Base-by-base conservation (phyloP, 2,329 filamentous ascomycete genomes). In the Myotisia sp. region DNA sequence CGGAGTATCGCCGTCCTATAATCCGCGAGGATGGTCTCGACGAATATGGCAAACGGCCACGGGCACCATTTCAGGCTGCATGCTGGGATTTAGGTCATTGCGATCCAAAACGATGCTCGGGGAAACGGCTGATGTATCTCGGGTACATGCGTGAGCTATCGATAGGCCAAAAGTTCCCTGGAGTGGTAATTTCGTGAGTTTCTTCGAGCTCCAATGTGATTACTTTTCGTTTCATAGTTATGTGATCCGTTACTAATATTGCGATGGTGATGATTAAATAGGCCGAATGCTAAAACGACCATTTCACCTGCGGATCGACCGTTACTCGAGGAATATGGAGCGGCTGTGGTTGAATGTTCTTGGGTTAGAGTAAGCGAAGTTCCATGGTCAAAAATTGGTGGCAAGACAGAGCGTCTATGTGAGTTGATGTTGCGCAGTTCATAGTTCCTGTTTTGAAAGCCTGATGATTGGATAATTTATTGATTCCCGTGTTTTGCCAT, bases 71-170 rank as follows among this genome's bases (percentile, higher is more conserved):
- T 70, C 92, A 92, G 61, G 87, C 90, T 31, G 90, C 87, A 39
- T 94, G 87, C 57, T 98, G 90, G 90, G 90, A 98, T 52, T 69
- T 98, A 21, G 87, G 86, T 42, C 90, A 98, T 63, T 98, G 90
- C 65, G 90, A 98, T 52, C 84, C 87, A 6, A 95, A 94, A 59
- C 70, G 87, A 47, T 98, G 90, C 61, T 94, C 86, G 0, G 90
- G 90, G 20, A 98, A 98, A 64, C 77, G 83, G 43, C 70, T 98
- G 21, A 93, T 98, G 71, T 77, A 79, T 43, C 71, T 92, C 36
- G 87, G 87, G 3, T 66, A 94, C 50, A 94, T 98, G 84, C 79
- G 90, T 46, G 82, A 92, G 51, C 70, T 98, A 35, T 76, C 87
- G 49, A 68, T 95, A 37, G 90, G 90, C 34, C 86, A 95, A 59